Conservation (phyloP, 2,329 filamentous ascomycete species). For the Sarocladium brachiariae region DNA sequence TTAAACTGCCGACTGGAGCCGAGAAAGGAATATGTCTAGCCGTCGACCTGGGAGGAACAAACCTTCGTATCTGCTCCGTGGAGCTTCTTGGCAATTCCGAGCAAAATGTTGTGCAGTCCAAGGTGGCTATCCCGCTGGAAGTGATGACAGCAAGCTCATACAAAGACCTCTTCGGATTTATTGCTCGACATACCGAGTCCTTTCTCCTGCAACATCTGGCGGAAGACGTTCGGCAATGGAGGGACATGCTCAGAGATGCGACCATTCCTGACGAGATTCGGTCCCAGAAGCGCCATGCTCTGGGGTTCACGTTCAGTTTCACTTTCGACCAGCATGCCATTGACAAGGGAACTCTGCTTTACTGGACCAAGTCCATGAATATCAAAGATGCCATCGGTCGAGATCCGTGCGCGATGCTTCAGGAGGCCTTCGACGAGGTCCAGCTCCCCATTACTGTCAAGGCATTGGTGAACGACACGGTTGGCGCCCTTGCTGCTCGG, state of each 20-base stretch:
- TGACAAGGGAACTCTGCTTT: conserved; percentile 62
- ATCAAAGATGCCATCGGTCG: conserved; percentile 69
- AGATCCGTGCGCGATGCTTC: conserved; percentile 67
- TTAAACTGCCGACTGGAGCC: conserved; percentile 67
- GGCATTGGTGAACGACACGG: conserved; percentile 73
- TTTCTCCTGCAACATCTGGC: conserved; percentile 41
- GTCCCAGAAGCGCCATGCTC: conserved; percentile 49
- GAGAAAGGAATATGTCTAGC: conserved; percentile 51
- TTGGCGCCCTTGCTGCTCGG: conserved; percentile 72
- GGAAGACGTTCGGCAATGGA: conserved; percentile 5
- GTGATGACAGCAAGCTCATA: conserved; percentile 18
- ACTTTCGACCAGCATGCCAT: conserved; percentile 67
- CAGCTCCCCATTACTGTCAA: conserved; percentile 63
- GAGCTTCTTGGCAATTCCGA: conserved; percentile 51
- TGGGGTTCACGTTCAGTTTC: conserved; percentile 46
- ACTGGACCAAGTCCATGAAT: conserved; percentile 78
- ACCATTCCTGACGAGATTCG: conserved; percentile 66
- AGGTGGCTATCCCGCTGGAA: conserved; percentile 17
- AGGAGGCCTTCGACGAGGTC: conserved; percentile 63
- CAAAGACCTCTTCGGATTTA: conserved; percentile 64
- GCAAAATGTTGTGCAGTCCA: conserved; percentile 62
- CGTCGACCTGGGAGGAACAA: conserved; percentile 28
- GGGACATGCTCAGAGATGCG: conserved; percentile 41
- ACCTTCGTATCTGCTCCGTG: conserved; percentile 26
- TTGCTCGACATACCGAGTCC: conserved; percentile 63